Evolutionary conservation across 805 yeast genomes (phyloP).

Genomic region (Millerago galiae): DNA sequence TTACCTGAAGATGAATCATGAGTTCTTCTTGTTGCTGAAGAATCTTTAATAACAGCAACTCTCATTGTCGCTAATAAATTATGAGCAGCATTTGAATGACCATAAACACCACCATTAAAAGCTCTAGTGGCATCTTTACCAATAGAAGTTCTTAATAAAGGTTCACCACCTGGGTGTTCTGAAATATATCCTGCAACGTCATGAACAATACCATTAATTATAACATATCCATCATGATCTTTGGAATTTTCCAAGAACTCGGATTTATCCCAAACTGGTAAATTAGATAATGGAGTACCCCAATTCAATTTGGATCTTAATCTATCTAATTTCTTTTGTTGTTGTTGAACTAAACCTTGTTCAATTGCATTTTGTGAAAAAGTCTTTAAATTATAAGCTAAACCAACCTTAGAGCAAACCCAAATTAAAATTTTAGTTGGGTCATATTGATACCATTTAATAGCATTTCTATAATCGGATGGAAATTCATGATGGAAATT

Average conservation of each 20-base stretch:
- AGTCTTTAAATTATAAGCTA: conserved; percentile 63
- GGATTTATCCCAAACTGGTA: conserved; percentile 70
- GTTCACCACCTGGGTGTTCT: conserved; percentile 84
- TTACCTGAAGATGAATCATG: conserved; percentile 15
- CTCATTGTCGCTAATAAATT: conserved; percentile 77
- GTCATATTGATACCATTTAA: conserved; percentile 83
- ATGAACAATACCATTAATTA: conserved; percentile 76
- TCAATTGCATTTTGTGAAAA: conserved; percentile 77
- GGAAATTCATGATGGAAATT: conserved; percentile 91
- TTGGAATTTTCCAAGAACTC: conserved; percentile 40
- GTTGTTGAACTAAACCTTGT: conserved; percentile 77
- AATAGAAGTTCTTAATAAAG: conserved; percentile 59
- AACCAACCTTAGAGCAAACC: conserved; percentile 53
- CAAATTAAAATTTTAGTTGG: conserved; percentile 69
- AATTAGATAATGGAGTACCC: conserved; percentile 61
- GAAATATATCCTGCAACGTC: conserved; percentile 61
- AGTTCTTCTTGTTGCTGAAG: conserved; percentile 34
- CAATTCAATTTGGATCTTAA: conserved; percentile 58
- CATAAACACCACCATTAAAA: conserved; percentile 80
- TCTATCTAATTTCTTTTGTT: conserved; percentile 70
- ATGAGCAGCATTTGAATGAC: conserved; percentile 83
- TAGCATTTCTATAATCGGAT: conserved; percentile 80
- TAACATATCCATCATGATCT: conserved; percentile 52
- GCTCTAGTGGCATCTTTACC: conserved; percentile 83
- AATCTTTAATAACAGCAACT: conserved; percentile 70